phyloP scores from a whole-genome alignment of 805 yeast genomes.

The Schwanniomyces pseudopolymorphus region DNA sequence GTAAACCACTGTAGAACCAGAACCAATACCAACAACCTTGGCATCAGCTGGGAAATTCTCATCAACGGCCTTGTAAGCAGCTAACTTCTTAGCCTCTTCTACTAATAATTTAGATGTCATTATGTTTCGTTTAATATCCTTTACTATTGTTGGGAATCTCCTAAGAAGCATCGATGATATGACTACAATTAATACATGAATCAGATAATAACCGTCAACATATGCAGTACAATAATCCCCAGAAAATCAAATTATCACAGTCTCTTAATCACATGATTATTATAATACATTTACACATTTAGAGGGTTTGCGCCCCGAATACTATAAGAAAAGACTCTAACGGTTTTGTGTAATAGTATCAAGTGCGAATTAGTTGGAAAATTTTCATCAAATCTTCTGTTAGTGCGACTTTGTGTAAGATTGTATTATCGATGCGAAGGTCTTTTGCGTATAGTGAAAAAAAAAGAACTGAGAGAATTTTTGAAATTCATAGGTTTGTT shows the following conservation, averaged over 20 bases:
- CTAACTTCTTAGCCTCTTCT: slow-evolving; percentile 83
- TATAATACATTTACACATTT: background rate
- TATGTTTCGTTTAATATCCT: background rate
- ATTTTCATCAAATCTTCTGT: background rate
- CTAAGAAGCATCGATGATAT: background rate
- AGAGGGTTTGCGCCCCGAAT: background rate
- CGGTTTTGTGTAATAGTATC: background rate
- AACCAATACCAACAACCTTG: slow-evolving; percentile 86
- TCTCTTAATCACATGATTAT: background rate
- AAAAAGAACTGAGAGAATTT: background rate
- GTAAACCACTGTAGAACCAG: slow-evolving; percentile 96
- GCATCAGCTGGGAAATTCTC: slow-evolving; percentile 71
- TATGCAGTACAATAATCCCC: background rate
- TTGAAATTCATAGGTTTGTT: slow-evolving; percentile 5
- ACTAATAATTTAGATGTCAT: slow-evolving; percentile 26
- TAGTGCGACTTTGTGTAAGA: background rate
- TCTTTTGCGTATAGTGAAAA: slow-evolving; percentile 2
- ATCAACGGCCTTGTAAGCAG: slow-evolving; percentile 92
- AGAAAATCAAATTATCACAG: background rate
- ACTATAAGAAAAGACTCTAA: background rate
- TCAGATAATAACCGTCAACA: background rate
- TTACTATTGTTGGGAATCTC: background rate
- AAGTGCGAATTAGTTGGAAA: background rate
- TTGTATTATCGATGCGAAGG: background rate
- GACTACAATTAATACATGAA: background rate